Evolutionary conservation across 805 yeast genomes (phyloP), one percentile per base, ranked within the genome.

Genomic region (Metschnikowia sp.): DNA sequence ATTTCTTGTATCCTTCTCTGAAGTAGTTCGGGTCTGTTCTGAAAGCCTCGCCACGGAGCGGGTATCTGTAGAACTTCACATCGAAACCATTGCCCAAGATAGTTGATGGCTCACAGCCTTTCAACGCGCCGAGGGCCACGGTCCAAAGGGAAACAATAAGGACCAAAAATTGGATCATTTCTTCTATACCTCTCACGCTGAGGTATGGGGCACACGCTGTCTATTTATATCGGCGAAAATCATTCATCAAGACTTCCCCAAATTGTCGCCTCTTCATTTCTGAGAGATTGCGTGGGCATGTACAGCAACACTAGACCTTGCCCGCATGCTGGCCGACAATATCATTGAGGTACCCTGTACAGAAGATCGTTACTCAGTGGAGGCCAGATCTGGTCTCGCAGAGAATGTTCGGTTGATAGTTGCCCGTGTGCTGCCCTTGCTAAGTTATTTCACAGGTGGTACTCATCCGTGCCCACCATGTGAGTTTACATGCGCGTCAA

Each of bases 61-160:
- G 45, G 36, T 44, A 41, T 7, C 36, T 31, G 43, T 41, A 48
- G 34, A 44, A 44, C 10, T 38, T 32, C 12, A 40, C 51, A 7
- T 29, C 32, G 22, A 44, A 44, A 6, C 51, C 51, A 12, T 18
- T 10, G 22, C 18, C 22, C 15, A 45, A 11, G 28, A 40, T 40
- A 3, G 32, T 35, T 4, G 30, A 22, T 15, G 48, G 44, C 13
- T 40, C 31, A 28, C 48, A 45, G 3, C 48, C 48, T 22, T 12
- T 38, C 7, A 39, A 10, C 5, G 35, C 44, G n/a, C 39, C 42
- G 12, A 44, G 22, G 10, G 42, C 35, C 18, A 31, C 42, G 18
- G 33, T 32, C 26, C 36, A 43, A 22, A 36, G 18, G 37, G 41
- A 9, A 11, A 34, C 18, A n/a, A 34, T 9, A 3, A n/a, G 9